Evolutionary conservation across 257 asterid species (phyloP).

Genomic region (Nicotiana noctiflora): DNA sequence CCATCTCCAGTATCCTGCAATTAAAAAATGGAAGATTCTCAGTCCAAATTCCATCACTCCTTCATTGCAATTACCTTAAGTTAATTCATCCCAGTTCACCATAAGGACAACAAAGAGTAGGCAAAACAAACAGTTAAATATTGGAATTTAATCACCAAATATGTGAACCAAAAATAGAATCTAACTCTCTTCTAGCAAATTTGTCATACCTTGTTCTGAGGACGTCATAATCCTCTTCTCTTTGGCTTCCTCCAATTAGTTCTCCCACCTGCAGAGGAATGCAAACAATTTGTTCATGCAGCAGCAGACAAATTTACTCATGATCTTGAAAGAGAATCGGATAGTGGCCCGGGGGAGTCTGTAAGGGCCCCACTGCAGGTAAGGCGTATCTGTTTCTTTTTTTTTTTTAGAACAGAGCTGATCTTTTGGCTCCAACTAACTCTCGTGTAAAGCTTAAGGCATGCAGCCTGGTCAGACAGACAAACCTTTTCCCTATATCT

Average conservation of each 20-base stretch:
- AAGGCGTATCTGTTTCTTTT: not conserved
- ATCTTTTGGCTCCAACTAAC: not conserved
- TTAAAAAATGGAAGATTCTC: not conserved
- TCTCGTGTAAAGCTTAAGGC: not conserved
- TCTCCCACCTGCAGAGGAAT: slow-evolving; percentile 70
- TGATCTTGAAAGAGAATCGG: not conserved
- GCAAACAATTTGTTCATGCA: not conserved
- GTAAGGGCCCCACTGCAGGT: not conserved
- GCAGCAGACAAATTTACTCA: not conserved
- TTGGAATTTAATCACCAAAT: not conserved
- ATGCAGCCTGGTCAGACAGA: not conserved
- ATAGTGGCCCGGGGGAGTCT: not conserved
- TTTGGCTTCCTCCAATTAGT: slow-evolving; percentile 97
- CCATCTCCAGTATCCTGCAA: slow-evolving; percentile 68
- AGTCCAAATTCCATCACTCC: not conserved
- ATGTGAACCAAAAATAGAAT: not conserved
- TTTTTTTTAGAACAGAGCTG: not conserved
- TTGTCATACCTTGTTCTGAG: slow-evolving; percentile 53
- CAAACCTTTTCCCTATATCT: not conserved
- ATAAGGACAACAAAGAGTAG: not conserved
- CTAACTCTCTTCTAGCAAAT: not conserved
- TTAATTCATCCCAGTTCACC: not conserved
- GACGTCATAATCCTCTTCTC: slow-evolving; percentile 88
- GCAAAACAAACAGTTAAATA: not conserved
- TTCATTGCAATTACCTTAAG: not conserved